Conservation (phyloP, 768 basidiomycete genomes). For the Russula brevipes region DNA sequence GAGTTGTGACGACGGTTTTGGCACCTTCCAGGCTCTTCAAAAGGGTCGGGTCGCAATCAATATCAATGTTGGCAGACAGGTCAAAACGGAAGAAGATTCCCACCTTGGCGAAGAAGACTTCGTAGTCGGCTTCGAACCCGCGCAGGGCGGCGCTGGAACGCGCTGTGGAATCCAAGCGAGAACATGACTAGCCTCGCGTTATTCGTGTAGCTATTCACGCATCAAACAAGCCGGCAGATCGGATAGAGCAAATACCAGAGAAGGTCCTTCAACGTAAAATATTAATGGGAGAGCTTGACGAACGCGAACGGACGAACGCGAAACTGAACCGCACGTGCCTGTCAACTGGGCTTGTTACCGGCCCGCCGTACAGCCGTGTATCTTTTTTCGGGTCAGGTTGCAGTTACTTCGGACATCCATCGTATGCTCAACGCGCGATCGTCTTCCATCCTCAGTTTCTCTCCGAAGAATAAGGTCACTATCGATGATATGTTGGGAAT, state of each 20-base stretch:
- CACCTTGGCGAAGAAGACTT: conserved; percentile 29
- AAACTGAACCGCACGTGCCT: no score
- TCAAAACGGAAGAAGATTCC: neutral
- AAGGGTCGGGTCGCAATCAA: neutral
- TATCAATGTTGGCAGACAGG: conserved; percentile 3
- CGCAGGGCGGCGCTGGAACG: conserved; percentile 32
- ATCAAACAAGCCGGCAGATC: neutral
- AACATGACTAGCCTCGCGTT: conserved; percentile 38
- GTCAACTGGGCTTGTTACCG: no score
- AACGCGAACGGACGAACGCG: neutral
- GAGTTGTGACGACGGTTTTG: conserved; percentile 18
- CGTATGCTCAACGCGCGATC: no score
- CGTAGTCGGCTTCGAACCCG: conserved; percentile 25
- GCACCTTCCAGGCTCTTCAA: conserved; percentile 21
- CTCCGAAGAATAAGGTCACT: no score
- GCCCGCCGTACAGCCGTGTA: no score
- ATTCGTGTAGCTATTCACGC: conserved; percentile 15
- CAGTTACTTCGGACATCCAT: no score
- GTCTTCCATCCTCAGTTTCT: no score
- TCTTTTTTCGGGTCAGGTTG: no score
- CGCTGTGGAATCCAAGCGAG: conserved; percentile 42
- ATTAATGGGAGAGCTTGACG: conserved; percentile 29
- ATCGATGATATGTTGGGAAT: no score
- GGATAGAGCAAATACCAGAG: neutral
- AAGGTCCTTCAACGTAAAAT: conserved; percentile 34